A percentile compares a stretch with the other conserved stretches of the same genome.
Conservation (phyloP, 306 rosid species). For the Hippophae gyantsensis region DNA sequence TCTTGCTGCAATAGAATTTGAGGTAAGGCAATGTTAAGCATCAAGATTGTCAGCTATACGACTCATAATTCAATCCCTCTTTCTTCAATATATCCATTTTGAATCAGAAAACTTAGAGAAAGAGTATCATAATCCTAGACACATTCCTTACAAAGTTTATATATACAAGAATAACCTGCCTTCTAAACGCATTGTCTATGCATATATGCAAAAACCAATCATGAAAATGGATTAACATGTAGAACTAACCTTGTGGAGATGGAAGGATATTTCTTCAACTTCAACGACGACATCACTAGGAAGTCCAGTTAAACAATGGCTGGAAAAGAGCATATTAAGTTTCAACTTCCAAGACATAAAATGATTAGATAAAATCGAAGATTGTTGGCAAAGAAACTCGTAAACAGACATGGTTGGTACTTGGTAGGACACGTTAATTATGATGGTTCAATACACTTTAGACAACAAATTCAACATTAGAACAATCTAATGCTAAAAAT, state of each 20-base stretch:
- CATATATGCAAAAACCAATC: not conserved
- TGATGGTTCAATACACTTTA: no score
- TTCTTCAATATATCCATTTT: no score
- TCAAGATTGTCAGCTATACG: no score
- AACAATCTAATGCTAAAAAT: no score
- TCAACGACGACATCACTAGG: conserved; percentile 69
- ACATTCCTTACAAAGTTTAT: no score
- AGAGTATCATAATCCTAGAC: no score
- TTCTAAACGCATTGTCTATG: conserved; percentile 7
- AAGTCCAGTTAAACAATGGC: conserved; percentile 84
- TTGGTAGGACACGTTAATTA: not conserved
- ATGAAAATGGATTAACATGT: conserved; percentile 5
- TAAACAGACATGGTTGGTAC: not conserved
- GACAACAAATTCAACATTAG: no score
- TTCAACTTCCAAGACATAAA: conserved; percentile 8
- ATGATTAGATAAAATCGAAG: not conserved
- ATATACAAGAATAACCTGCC: not conserved
- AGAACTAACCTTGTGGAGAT: conserved; percentile 75
- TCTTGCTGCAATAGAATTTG: no score
- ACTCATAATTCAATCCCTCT: no score
- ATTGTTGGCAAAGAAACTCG: not conserved
- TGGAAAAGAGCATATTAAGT: conserved; percentile 18
- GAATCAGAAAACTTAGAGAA: no score
- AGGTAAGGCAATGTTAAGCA: no score
- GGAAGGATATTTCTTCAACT: conserved; percentile 62